Evolutionary conservation across 1,284 basidiomycete species (phyloP).

Genomic region (Xanthoconium separans): DNA sequence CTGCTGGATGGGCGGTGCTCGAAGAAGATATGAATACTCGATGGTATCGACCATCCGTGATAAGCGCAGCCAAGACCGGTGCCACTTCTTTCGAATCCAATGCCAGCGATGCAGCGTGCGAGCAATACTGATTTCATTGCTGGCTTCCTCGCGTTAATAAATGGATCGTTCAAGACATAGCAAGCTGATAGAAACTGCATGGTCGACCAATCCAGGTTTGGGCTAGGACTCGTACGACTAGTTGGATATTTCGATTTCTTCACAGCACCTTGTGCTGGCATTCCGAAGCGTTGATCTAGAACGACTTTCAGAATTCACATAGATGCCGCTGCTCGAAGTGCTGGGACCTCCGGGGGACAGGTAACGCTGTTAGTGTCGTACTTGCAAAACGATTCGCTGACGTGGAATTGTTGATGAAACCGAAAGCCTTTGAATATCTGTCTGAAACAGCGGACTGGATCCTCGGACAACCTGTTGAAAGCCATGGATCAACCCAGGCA

Average conservation of each 20-base stretch:
- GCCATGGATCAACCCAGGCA: no score
- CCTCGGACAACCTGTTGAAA: no score
- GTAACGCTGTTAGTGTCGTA: no score
- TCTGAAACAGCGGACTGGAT: no score
- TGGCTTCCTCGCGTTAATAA: conserved; percentile 10
- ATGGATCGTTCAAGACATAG: conserved; percentile 11
- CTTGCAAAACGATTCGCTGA: no score
- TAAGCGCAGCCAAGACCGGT: conserved; percentile 18
- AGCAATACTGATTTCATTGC: conserved; percentile 1
- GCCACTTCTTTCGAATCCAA: conserved; percentile 22
- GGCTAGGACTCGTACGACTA: neutral
- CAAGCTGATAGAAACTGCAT: conserved; percentile 4
- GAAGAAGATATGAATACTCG: conserved; percentile 12
- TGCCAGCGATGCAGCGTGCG: conserved; percentile 10
- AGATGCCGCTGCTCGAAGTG: neutral
- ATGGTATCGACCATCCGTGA: neutral
- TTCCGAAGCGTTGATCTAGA: conserved; percentile 8
- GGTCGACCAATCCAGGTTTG: conserved; percentile 3
- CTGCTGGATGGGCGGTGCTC: conserved; percentile 18
- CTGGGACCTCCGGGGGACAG: no score
- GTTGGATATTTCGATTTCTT: neutral
- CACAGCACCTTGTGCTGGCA: conserved; percentile 14
- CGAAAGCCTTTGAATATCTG: no score
- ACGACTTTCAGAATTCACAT: conserved; percentile 6
- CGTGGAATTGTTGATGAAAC: no score